Evolutionary conservation across 1,139 yeast genomes (phyloP), one percentile per base, ranked within the genome.

Genomic region (Kluyveromyces sp.): DNA sequence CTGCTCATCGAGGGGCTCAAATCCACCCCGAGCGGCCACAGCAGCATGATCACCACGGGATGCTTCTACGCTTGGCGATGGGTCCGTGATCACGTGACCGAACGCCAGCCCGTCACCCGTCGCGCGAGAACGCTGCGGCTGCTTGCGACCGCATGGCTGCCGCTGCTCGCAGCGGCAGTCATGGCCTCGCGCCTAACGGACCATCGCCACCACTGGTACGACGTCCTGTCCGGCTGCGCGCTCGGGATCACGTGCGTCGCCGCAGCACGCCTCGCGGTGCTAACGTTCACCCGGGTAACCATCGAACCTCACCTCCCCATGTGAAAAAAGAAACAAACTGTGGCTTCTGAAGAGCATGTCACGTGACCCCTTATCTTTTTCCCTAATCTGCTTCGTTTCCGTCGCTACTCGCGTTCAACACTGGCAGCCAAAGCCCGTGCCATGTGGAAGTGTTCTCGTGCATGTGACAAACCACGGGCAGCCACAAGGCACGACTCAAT

Each of bases 191-290:
- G 64, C 33, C 48, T 58, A 13, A 41, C 52, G 4, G 64, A 59
- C 45, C 58, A 57, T 41, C 54, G 60, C 38, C 64, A 59, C 47
- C 61, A 56, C 42, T 57, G 61, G 61, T 56, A 56, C 46, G 64
- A 59, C 47, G 53, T 58, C 12, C 18, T 58, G 3, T 45, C 48
- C 30, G 64, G 64, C 4, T 45, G 49, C 17, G 15, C 38, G 1
- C 42, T 58, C 4, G 63, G 61, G 3, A 40, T 45, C 4, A 15
- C 41, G 13, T 45, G 49, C 34, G 40, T 43, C 33, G 33, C 28
- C 30, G 38, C 22, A 3, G 16, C 25, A 26, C 4, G 17, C 13
- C 32, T 33, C 30, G n/a, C 31, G 13, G 20, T 9, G 36, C 17
- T n/a, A n/a, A 11, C 36, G 22, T 6, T 17, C 13, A 17, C 36